phyloP scores from a whole-genome alignment of 495 filamentous ascomycete species.

The Penicillium macrosclerotiorum region DNA sequence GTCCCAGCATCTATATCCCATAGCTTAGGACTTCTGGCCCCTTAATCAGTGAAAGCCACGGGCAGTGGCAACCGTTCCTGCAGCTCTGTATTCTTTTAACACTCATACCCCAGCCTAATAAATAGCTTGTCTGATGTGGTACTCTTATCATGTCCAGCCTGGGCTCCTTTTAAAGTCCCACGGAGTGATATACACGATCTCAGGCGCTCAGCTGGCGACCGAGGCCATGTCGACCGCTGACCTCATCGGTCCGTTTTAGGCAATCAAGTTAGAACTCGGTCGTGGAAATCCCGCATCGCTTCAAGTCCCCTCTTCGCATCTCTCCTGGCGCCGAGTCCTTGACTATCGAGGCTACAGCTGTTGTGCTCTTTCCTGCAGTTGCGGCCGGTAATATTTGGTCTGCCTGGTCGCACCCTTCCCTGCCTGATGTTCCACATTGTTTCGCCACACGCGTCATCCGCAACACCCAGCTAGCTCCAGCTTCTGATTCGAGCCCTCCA shows the following conservation, averaged over 20 bases:
- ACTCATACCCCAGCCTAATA: too few relatives aligned
- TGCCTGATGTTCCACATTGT: constrained; percentile 17
- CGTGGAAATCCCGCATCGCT: not conserved
- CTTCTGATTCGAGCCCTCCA: constrained; percentile 13
- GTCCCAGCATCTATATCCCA: too few relatives aligned
- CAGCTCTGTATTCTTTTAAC: too few relatives aligned
- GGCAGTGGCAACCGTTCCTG: too few relatives aligned
- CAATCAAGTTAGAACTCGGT: not conserved
- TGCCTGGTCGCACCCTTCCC: constrained; percentile 1
- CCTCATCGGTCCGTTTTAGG: constrained; percentile 18
- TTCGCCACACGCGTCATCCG: constrained; percentile 29
- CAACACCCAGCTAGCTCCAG: constrained; percentile 11
- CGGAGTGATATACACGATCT: not conserved
- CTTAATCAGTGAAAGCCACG: too few relatives aligned
- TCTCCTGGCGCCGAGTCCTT: not conserved
- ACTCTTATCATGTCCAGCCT: too few relatives aligned
- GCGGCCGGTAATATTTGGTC: not conserved
- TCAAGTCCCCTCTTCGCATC: not conserved
- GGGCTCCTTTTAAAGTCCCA: too few relatives aligned
- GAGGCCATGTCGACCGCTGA: constrained; percentile 8
- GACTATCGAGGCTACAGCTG: not conserved
- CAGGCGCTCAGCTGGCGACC: too few relatives aligned
- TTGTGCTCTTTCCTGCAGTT: not conserved
- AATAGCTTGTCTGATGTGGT: too few relatives aligned
- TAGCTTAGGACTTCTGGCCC: too few relatives aligned